Conservation (phyloP, 2,329 filamentous ascomycete genomes). For the Pseudogymnoascus sp. region DNA sequence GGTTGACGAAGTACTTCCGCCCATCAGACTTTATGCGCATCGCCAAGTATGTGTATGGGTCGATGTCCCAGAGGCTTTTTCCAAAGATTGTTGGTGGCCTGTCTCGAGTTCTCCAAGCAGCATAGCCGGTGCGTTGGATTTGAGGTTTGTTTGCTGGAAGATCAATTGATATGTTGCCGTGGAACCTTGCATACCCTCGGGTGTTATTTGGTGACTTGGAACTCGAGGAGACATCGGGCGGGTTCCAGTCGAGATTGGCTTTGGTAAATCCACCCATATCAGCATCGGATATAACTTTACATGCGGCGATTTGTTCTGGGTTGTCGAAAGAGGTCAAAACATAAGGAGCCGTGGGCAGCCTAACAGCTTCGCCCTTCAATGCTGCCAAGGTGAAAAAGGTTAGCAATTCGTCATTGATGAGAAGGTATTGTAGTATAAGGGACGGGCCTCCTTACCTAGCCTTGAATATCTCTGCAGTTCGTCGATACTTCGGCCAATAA, state of each 20-base stretch:
- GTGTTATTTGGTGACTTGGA: slow-evolving; percentile 25
- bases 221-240: slow-evolving; percentile 18
- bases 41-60: slow-evolving; percentile 80
- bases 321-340: slow-evolving; percentile 57
- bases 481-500: slow-evolving; percentile 51
- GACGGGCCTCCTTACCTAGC: slow-evolving; percentile 39
- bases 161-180: slow-evolving; percentile 79
- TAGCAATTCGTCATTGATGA: neutral
- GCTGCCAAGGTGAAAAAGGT: slow-evolving; percentile 38
- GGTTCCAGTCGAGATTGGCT: slow-evolving; percentile 53
- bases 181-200: slow-evolving; percentile 66
- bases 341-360: slow-evolving; percentile 55
- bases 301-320: slow-evolving; percentile 39
- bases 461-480: slow-evolving; percentile 50
- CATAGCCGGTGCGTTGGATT: slow-evolving; percentile 75
- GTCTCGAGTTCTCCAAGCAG: slow-evolving; percentile 81
- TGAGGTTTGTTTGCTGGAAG: slow-evolving; percentile 69
- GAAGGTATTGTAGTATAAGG: neutral
- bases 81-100: slow-evolving; percentile 76
- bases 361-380: slow-evolving; percentile 61
- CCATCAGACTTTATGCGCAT: slow-evolving; percentile 86
- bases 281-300: slow-evolving; percentile 77
- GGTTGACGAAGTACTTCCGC: slow-evolving; percentile 85
- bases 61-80: slow-evolving; percentile 77
- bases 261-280: slow-evolving; percentile 83